Base-by-base conservation (phyloP, 345 rosid species). In the Lumnitzera littorea region DNA sequence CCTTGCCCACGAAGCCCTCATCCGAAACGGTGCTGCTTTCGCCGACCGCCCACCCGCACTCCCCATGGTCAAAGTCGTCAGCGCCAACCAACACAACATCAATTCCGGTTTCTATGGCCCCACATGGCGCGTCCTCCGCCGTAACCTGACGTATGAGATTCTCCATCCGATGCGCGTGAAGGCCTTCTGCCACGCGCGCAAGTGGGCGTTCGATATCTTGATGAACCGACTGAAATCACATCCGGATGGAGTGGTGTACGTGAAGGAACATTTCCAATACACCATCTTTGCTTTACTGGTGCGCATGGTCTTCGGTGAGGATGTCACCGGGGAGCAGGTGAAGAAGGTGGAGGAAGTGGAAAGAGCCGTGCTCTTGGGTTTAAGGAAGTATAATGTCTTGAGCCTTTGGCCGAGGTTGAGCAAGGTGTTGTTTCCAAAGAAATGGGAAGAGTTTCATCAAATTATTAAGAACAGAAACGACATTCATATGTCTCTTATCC, bases 71-170 rank as follows among this genome's bases (percentile, higher is more conserved):
- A 29, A 15, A 24, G 17, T 61, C 23, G 4, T 36, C 10, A 25
- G 46, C 13, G 15, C 48, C 56, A 7, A 51, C 56, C 56, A 41
- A 48, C 11, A 16, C 14, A 51, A 61, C 55, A 51, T 61, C 47
- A 61, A 36, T 48, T 27, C 56, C 13, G 20, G 56, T 24, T 23
- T 3, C n/a, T 51, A 61, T 8, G 64, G 64, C 46, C 64, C 64
- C 24, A 61, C 25, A 29, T 50, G 64, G 64, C 46, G 56, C 47
- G 24, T 27, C 64, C 46, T 61, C 64, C 48, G 64, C 64, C 56
- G 64, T 12, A 61, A 50, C 48, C 56, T 61, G 12, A 50, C 55
- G 24, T 46, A 54, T 14, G 56, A 61, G 56, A 50, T 61, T 24
- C 56, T 61, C 55, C 56, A 50, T 55, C 56, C 64, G 3, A 27